Percentiles rank a stretch among this genome's conserved stretches.
Evolutionary conservation across 2,329 filamentous ascomycete genomes (phyloP).

Genomic region (Thielaviopsis musarum): DNA sequence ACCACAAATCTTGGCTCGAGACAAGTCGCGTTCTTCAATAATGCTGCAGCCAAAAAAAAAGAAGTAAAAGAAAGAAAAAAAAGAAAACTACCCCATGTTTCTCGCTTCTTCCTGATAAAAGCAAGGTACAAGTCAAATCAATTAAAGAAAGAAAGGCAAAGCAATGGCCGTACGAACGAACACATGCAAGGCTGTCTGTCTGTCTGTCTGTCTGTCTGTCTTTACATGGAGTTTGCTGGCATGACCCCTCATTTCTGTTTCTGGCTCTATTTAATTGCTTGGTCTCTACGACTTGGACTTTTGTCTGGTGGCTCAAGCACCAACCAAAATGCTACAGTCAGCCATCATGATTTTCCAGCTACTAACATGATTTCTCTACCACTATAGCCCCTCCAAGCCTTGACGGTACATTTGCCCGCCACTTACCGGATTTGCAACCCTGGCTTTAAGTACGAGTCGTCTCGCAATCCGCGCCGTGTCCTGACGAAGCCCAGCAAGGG

Average conservation of each 20-base stretch:
- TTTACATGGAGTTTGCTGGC: no score
- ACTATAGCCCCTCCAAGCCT: constrained; percentile 75
- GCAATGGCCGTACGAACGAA: no score
- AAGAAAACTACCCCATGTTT: background rate
- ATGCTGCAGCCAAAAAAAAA: no score
- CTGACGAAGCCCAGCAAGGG: constrained; percentile 98
- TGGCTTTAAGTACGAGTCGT: constrained; percentile 96
- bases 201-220: no score
- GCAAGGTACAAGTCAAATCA: background rate
- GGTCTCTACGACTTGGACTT: no score
- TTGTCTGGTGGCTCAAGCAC: background rate
- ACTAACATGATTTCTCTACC: constrained; percentile 15
- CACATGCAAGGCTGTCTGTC: background rate
- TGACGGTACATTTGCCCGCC: constrained; percentile 81
- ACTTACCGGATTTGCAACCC: constrained; percentile 98
- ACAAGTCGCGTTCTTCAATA: no score
- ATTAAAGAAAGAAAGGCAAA: background rate
- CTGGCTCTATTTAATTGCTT: no score
- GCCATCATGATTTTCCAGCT: background rate
- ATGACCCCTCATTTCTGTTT: no score
- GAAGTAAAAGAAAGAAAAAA: no score
- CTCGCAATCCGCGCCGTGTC: constrained; percentile 84
- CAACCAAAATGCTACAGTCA: no score
- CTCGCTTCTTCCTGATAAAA: background rate
- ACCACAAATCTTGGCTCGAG: no score